phyloP scores from a whole-genome alignment of 176 grass and related monocot genomes.

The Calamus simplicifolius region DNA sequence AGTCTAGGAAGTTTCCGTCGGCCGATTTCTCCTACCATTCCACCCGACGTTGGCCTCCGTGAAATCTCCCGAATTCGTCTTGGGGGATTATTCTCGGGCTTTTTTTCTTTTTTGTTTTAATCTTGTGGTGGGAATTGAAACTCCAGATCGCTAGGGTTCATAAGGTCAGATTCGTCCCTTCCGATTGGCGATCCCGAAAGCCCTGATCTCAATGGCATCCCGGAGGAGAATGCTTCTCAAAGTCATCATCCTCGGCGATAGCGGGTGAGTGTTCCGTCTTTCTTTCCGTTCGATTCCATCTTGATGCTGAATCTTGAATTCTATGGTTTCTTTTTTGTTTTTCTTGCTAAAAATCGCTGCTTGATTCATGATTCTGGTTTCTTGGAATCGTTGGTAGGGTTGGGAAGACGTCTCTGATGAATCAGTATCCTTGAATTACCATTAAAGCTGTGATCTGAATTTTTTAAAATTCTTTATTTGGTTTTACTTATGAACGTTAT shows the following conservation, averaged over 20 bases:
- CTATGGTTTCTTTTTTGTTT: background rate
- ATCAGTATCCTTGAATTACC: slow-evolving; percentile 79
- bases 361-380: background rate
- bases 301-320: background rate
- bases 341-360: slow-evolving; percentile 13
- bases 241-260: slow-evolving; percentile 47
- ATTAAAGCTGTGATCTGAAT: no score
- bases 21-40: no score
- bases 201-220: slow-evolving; percentile 45
- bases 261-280: slow-evolving; percentile 4
- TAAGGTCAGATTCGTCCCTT: no score
- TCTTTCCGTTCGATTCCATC: background rate
- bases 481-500: background rate
- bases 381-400: slow-evolving; percentile 36
- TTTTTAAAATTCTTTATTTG: background rate
- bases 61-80: no score
- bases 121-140: no score
- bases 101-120: no score
- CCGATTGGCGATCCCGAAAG: no score
- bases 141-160: no score
- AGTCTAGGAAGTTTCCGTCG: no score
- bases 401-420: slow-evolving; percentile 97
- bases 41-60: no score
- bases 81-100: no score
- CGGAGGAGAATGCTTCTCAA: slow-evolving; percentile 60